Evolutionary conservation across 1,284 basidiomycete species (phyloP).

Genomic region (Tremellales sp.): DNA sequence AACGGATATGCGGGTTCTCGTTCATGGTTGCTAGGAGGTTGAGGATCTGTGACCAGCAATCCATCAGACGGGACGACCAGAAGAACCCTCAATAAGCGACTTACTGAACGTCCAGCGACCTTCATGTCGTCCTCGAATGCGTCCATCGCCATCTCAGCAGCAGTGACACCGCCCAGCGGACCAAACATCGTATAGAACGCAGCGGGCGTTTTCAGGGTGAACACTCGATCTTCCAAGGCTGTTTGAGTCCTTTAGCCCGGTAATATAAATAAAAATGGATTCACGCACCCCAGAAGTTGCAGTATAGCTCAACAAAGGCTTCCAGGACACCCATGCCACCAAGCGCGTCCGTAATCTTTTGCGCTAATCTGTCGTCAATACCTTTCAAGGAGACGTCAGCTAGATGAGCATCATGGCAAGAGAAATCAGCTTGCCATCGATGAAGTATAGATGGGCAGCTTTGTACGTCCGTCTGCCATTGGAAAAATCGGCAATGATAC

Average conservation of each 20-base stretch:
- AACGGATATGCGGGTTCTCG: slow-evolving; percentile 91
- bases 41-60: slow-evolving; percentile 59
- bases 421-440: slow-evolving; percentile 66
- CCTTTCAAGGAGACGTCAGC: slow-evolving; percentile 22
- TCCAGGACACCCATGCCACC: slow-evolving; percentile 53
- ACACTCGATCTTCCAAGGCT: slow-evolving; percentile 81
- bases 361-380: slow-evolving; percentile 63
- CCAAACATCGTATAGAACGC: slow-evolving; percentile 84
- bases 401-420: not conserved
- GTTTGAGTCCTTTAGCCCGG: not conserved
- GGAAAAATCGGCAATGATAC: slow-evolving; percentile 81
- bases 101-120: slow-evolving; percentile 54
- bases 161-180: slow-evolving; percentile 65
- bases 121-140: slow-evolving; percentile 74
- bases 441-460: slow-evolving; percentile 88
- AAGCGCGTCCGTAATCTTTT: slow-evolving; percentile 57
- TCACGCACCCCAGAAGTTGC: slow-evolving; percentile 78
- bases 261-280: not conserved
- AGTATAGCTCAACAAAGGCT: slow-evolving; percentile 73
- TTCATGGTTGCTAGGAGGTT: slow-evolving; percentile 88
- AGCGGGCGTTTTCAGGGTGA: slow-evolving; percentile 69
- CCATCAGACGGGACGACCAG: slow-evolving; percentile 16
- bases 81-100: slow-evolving; percentile 11
- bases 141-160: slow-evolving; percentile 61
- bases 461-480: slow-evolving; percentile 68